A percentile compares a stretch with the other conserved stretches of the same genome.
These are phyloP conservation scores for Pseudonectria buxi DNA, from an alignment of 2,329 filamentous ascomycete genomes.

Conservation along the genomic window DNA sequence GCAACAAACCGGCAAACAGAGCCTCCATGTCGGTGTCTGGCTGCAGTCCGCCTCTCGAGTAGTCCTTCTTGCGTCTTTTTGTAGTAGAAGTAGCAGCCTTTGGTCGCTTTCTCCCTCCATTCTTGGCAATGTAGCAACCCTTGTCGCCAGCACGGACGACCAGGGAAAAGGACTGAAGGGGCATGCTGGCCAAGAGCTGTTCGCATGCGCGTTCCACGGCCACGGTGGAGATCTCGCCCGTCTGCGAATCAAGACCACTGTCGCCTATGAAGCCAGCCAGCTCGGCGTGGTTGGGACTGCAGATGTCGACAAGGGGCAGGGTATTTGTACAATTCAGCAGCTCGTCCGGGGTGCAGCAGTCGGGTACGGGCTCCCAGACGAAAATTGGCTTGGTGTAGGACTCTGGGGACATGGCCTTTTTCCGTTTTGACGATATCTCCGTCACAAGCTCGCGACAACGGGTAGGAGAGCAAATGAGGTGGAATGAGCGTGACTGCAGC, in stretches of 20 bases:
- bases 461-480: constrained; percentile 75
- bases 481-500: constrained; percentile 69
- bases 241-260: constrained; percentile 45
- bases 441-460: constrained; percentile 71
- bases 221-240: constrained; percentile 44
- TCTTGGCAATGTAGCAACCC: constrained; percentile 60
- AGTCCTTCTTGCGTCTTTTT: constrained; percentile 37
- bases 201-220: constrained; percentile 55
- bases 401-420: constrained; percentile 29
- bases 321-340: constrained; percentile 58
- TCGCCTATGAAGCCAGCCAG: constrained; percentile 78
- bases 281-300: constrained; percentile 80
- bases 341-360: constrained; percentile 69
- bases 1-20: constrained; percentile 51
- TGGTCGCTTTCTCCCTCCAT: constrained; percentile 45
- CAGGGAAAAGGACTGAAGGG: constrained; percentile 57
- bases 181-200: constrained; percentile 57
- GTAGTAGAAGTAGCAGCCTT: constrained; percentile 16
- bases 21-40: constrained; percentile 58
- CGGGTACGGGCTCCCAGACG: constrained; percentile 93
- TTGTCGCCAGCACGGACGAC: constrained; percentile 66
- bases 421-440: constrained; percentile 57
- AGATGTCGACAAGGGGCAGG: constrained; percentile 54
- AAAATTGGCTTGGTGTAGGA: constrained; percentile 58
- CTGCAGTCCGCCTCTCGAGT: constrained; percentile 44